These are phyloP conservation scores for Hypoxylon crocopeplum DNA, from an alignment of 495 filamentous ascomycete species.

Conservation along the genomic window DNA sequence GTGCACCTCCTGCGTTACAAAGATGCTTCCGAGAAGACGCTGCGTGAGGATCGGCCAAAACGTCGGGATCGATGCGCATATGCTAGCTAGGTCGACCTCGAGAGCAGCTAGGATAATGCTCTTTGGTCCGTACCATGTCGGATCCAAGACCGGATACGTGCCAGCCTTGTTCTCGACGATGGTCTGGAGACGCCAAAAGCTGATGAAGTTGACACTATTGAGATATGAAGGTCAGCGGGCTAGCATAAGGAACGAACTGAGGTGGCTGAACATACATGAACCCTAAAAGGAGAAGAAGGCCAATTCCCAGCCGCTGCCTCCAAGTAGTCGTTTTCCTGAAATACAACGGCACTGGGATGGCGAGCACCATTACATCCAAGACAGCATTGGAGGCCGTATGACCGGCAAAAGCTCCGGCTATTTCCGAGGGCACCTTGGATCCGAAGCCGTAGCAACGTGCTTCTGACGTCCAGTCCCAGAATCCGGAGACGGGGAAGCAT, in stretches of 20 bases:
- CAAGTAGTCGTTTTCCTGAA: conserved; percentile 28
- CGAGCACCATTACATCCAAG: conserved; percentile 38
- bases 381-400: conserved; percentile 38
- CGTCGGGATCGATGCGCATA: conserved; percentile 44
- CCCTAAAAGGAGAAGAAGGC: conserved; percentile 34
- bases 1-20: conserved; percentile 41
- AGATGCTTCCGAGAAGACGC: conserved; percentile 33
- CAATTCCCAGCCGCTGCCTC: conserved; percentile 39
- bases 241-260: background rate
- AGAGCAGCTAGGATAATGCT: conserved; percentile 42
- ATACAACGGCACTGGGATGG: conserved; percentile 39
- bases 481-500: conserved; percentile 38
- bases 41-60: conserved; percentile 41
- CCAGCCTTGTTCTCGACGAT: conserved; percentile 39
- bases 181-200: conserved; percentile 35
- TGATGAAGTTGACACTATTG: conserved; percentile 34
- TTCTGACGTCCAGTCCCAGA: conserved; percentile 33
- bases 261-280: conserved; percentile 25
- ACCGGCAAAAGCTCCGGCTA: conserved; percentile 35
- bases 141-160: conserved; percentile 39
- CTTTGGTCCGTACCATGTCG: conserved; percentile 39
- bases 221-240: background rate
- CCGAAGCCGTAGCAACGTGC: conserved; percentile 42
- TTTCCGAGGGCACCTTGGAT: conserved; percentile 24
- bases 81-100: conserved; percentile 47